Percentiles rank a stretch among this genome's conserved stretches.
Conservation (phyloP, 257 asterid genomes). For the Solanum paucissectum region DNA sequence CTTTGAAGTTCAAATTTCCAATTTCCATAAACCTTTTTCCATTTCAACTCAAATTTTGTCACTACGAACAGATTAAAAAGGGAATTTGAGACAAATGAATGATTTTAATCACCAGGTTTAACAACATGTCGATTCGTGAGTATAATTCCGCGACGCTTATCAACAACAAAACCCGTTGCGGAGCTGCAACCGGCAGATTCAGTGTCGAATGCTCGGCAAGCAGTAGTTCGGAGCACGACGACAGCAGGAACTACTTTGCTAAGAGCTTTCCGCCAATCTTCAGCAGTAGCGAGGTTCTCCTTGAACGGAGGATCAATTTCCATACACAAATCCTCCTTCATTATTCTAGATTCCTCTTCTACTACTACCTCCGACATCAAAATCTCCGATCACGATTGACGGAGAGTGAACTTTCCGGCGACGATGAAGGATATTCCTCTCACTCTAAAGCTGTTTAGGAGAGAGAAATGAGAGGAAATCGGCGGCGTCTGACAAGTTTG, state of each 20-base stretch:
- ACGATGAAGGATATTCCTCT: not conserved
- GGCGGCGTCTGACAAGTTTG: not conserved
- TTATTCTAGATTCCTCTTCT: conserved; percentile 27
- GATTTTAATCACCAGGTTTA: conserved; percentile 51
- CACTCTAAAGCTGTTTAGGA: not conserved
- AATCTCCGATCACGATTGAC: conserved; percentile 20
- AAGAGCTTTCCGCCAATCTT: conserved; percentile 93
- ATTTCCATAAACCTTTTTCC: not conserved
- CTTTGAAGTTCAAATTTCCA: not conserved
- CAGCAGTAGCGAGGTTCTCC: conserved; percentile 70
- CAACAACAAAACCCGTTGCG: conserved; percentile 94
- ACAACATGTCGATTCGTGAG: conserved; percentile 97
- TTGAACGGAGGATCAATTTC: conserved; percentile 79
- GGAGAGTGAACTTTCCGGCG: not conserved
- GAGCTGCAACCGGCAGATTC: conserved; percentile 89
- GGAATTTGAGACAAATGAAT: not conserved
- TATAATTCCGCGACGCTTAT: conserved; percentile 85
- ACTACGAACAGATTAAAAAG: not conserved
- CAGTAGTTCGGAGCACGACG: conserved; percentile 92
- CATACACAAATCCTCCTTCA: conserved; percentile 76
- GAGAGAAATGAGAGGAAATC: not conserved
- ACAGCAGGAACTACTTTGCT: conserved; percentile 89
- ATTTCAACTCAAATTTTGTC: not conserved
- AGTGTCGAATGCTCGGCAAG: conserved; percentile 92
- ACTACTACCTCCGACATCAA: conserved; percentile 43